A percentile compares a stretch with the other conserved stretches of the same genome.
These are phyloP conservation scores for Vitis amurensis DNA, from an alignment of 164 flowering plant species.

Conservation along the genomic window DNA sequence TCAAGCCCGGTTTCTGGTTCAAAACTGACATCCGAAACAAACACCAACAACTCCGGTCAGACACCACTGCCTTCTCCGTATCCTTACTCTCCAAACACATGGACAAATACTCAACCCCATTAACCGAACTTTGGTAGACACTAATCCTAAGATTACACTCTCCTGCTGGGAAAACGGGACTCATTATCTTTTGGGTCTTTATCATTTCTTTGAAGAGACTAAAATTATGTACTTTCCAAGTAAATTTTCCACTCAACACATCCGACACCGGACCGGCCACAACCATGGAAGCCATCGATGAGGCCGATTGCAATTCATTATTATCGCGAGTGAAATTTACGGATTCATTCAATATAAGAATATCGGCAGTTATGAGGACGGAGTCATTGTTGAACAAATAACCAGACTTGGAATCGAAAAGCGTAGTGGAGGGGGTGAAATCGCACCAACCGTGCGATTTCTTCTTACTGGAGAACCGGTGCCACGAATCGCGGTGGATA, in stretches of 20 bases:
- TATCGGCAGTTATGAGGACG: slow-evolving; percentile 77
- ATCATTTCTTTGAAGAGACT: slow-evolving; percentile 92
- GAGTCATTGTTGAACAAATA: slow-evolving; percentile 53
- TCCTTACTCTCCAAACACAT: slow-evolving; percentile 99
- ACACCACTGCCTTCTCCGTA: slow-evolving; percentile 59
- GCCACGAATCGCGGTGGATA: slow-evolving; percentile 87
- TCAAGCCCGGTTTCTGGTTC: slow-evolving; percentile 83
- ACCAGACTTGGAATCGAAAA: slow-evolving; percentile 68
- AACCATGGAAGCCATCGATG: slow-evolving; percentile 18
- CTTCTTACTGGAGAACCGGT: slow-evolving; percentile 85
- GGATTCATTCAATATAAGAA: slow-evolving; percentile 73
- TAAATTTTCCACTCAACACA: slow-evolving; percentile 84
- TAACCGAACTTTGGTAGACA: slow-evolving; percentile 87
- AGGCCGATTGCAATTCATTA: slow-evolving; percentile 40
- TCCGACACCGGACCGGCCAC: slow-evolving; percentile 50
- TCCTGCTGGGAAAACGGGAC: slow-evolving; percentile 92
- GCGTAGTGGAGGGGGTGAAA: slow-evolving; percentile 65
- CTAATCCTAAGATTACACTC: slow-evolving; percentile 92
- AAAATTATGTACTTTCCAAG: slow-evolving; percentile 96
- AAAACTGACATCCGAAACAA: slow-evolving; percentile 92
- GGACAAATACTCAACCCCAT: slow-evolving; percentile 76
- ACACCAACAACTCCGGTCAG: slow-evolving; percentile 96
- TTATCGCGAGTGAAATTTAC: slow-evolving; percentile 64
- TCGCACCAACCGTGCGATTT: slow-evolving; percentile 99
- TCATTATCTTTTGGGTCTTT: slow-evolving; percentile 96